Base-by-base conservation (phyloP, 1,139 yeast genomes). In the Suzukiozyma palmioleophila region DNA sequence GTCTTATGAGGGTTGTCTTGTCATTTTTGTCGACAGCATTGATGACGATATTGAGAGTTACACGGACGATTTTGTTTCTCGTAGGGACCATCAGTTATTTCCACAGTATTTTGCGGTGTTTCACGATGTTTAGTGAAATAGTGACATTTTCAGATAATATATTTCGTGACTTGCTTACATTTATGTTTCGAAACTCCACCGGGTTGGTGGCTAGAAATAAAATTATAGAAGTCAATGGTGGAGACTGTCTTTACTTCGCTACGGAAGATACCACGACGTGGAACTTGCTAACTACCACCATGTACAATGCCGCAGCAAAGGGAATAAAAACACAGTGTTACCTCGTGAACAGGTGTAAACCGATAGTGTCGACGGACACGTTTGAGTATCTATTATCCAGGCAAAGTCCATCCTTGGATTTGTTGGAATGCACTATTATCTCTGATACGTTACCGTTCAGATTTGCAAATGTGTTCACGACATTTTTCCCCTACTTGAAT, bases 91-190 rank as follows among this genome's bases (percentile, higher is more conserved):
- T 49, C 12, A 35, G 48, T n/a, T 56, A 54, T 39, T 44, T 56
- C 35, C 53, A 47, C 30, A 41, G 46, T 10, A 30, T 52, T 8
- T 36, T 57, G 12, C 43, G 46, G 36, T 36, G 47, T 14, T 39
- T 62, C 12, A 50, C 60, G 36, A 43, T 51, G 31, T 59, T 59
- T 41, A 64, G 66, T 34, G 58, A 62, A 42, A 48, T 57, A 36
- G 52, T 61, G 18, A 63, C 72, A 3, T 65, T 55, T 44, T 61
- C 69, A 2, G 48, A 50, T 15, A 60, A 57, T 41, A 62, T 61
- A 38, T 41, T 63, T 22, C 36, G 47, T 26, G 72, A 67, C 44
- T 46, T 59, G 18, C 37, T 57, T 34, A 62, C 71, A 2, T 66
- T 49, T 43, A 33, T 57, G 3, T 37, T 60, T 13, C 47, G 61